Percentiles rank a stretch among this genome's conserved stretches.
Conservation (phyloP, 2,329 filamentous ascomycete genomes). For the Penicillium rolfsii region DNA sequence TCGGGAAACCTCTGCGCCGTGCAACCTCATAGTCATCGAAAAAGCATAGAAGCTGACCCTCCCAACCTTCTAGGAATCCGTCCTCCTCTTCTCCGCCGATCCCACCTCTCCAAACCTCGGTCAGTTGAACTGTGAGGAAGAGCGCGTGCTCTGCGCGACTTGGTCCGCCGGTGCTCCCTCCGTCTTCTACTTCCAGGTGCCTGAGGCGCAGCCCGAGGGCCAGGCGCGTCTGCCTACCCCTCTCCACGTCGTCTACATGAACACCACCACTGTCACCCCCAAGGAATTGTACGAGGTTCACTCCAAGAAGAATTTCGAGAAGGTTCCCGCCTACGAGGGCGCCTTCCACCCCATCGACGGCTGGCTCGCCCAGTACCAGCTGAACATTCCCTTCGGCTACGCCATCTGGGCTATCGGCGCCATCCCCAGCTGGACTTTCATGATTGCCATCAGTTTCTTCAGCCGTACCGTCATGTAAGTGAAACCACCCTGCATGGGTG, state of each 20-base stretch:
- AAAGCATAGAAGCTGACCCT: constrained; percentile 3
- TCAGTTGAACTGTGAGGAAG: constrained; percentile 61
- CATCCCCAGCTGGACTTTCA: constrained; percentile 66
- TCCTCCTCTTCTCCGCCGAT: constrained; percentile 57
- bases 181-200: constrained; percentile 62
- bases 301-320: constrained; percentile 59
- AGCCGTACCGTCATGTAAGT: constrained; percentile 65
- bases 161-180: constrained; percentile 62
- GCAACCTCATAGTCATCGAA: not conserved
- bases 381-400: constrained; percentile 60
- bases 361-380: constrained; percentile 55
- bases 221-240: constrained; percentile 58
- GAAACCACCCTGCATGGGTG: constrained; percentile 9
- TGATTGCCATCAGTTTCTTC: constrained; percentile 65
- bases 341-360: constrained; percentile 65
- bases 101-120: constrained; percentile 61
- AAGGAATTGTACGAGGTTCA: constrained; percentile 61
- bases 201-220: constrained; percentile 52
- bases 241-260: constrained; percentile 59
- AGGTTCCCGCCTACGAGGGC: constrained; percentile 59
- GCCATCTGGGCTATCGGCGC: constrained; percentile 59
- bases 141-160: constrained; percentile 62
- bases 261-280: constrained; percentile 61
- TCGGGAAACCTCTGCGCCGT: no score
- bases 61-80: constrained; percentile 50